A percentile compares a stretch with the other conserved stretches of the same genome.
Conservation (phyloP, 345 rosid species). For the Triadica sebifera region DNA sequence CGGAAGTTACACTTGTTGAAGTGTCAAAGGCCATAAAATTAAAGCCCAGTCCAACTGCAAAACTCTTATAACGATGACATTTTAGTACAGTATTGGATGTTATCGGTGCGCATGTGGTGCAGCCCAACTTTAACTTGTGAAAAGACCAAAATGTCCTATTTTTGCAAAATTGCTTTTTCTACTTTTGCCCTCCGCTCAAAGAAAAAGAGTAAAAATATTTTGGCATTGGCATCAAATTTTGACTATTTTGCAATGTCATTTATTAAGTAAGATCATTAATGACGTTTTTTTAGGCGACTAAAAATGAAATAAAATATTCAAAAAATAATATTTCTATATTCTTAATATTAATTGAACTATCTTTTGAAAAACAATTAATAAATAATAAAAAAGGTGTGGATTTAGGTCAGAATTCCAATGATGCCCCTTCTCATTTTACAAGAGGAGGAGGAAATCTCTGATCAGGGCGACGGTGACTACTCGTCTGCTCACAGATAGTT, state of each 20-base stretch:
- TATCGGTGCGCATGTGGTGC: conserved; percentile 22
- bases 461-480: conserved; percentile 12
- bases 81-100: neutral
- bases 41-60: conserved; percentile 3
- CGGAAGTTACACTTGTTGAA: neutral
- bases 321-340: too few relatives aligned
- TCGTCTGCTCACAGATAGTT: too few relatives aligned
- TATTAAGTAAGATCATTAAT: too few relatives aligned
- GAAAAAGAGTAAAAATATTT: too few relatives aligned
- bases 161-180: neutral
- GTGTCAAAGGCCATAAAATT: neutral
- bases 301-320: too few relatives aligned
- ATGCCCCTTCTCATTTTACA: neutral
- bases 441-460: neutral
- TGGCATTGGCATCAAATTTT: neutral
- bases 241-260: neutral
- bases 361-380: too few relatives aligned
- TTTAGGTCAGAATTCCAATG: neutral
- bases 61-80: neutral
- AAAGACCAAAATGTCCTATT: neutral
- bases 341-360: too few relatives aligned
- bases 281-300: too few relatives aligned
- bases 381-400: neutral
- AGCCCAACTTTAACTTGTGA: conserved; percentile 11
- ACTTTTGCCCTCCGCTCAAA: neutral